phyloP scores from a whole-genome alignment of 1,139 yeast species.

The Meyerozyma elateridarum region DNA sequence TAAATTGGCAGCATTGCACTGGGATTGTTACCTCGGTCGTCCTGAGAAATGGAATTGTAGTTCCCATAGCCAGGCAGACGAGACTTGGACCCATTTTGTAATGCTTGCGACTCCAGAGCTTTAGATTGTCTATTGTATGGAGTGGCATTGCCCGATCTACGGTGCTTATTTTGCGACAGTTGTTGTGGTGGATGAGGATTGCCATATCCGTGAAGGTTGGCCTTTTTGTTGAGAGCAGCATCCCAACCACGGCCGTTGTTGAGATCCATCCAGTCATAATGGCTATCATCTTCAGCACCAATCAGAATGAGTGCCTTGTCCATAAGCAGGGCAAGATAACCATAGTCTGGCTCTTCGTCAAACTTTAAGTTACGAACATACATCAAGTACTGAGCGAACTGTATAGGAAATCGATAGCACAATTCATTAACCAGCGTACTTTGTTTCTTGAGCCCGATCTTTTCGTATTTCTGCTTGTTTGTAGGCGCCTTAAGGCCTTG shows the following conservation, averaged over 20 bases:
- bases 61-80: not conserved
- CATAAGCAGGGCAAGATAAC: slow-evolving; percentile 38
- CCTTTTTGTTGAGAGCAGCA: slow-evolving; percentile 69
- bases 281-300: slow-evolving; percentile 49
- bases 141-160: not conserved
- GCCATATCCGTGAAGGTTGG: slow-evolving; percentile 77
- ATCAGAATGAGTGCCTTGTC: slow-evolving; percentile 37
- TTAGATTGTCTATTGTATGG: not conserved
- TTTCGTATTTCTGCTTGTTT: slow-evolving; percentile 87
- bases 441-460: slow-evolving; percentile 75
- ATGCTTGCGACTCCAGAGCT: too few relatives aligned
- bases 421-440: slow-evolving; percentile 65
- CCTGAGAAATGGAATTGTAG: not conserved
- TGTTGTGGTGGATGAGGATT: slow-evolving; percentile 56
- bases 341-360: slow-evolving; percentile 77
- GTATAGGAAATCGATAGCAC: slow-evolving; percentile 66
- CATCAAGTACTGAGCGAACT: slow-evolving; percentile 72
- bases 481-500: slow-evolving; percentile 87
- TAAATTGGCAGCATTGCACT: slow-evolving; percentile 8
- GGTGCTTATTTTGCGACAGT: slow-evolving; percentile 1
- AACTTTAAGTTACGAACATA: slow-evolving; percentile 67
- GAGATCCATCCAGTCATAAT: slow-evolving; percentile 81
- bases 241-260: slow-evolving; percentile 86
- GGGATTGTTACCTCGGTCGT: not conserved
- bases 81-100: not conserved